phyloP scores from a whole-genome alignment of 2,329 filamentous ascomycete genomes.

The Trichoderma pleuroti region DNA sequence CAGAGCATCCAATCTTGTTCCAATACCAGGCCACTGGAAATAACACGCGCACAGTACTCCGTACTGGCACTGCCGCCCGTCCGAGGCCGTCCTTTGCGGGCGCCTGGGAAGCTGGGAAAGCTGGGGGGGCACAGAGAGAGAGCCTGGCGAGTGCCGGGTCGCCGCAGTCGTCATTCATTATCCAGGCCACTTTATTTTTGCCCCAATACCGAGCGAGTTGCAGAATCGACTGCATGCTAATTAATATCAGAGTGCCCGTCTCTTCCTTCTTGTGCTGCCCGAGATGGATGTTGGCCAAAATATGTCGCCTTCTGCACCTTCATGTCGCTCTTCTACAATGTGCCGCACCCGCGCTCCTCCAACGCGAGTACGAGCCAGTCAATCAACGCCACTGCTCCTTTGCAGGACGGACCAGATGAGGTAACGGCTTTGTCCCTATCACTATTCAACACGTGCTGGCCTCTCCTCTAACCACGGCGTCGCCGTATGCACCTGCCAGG shows the following conservation, averaged over 20 bases:
- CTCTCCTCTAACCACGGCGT: constrained; percentile 16
- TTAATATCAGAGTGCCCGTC: neutral
- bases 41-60: neutral
- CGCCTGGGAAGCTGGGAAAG: neutral
- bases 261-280: neutral
- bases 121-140: neutral
- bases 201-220: neutral
- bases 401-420: neutral
- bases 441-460: constrained; percentile 12
- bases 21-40: neutral
- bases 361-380: constrained; percentile 10
- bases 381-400: constrained; percentile 1
- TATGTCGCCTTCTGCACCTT: neutral
- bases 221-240: no score
- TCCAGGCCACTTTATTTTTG: neutral
- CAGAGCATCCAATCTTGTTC: neutral
- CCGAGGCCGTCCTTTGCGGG: neutral
- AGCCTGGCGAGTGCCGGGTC: neutral
- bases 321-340: neutral
- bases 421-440: constrained; percentile 1
- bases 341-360: neutral
- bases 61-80: neutral
- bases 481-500: constrained; percentile 18
- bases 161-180: neutral
- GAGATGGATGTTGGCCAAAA: neutral